These are phyloP conservation scores for Isabelozyma gotoi DNA, from an alignment of 805 yeast genomes.

Conservation along the genomic window DNA sequence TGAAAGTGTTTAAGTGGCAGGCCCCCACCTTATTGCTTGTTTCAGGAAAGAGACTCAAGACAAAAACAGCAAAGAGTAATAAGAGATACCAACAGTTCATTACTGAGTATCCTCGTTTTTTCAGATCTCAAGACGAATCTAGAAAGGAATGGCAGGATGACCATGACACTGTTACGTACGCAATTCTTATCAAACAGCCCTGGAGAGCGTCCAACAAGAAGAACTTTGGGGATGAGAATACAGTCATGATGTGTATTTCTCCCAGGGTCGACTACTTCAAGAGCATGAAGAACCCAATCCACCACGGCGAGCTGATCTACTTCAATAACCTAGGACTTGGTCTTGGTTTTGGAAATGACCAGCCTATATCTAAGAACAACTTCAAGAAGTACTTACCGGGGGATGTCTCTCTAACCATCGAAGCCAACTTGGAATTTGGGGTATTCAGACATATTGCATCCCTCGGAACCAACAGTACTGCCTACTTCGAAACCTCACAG, in stretches of 20 bases:
- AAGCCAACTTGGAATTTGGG: slow-evolving; percentile 76
- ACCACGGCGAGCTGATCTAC: slow-evolving; percentile 46
- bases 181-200: slow-evolving; percentile 63
- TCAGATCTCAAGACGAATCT: slow-evolving; percentile 23
- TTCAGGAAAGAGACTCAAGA: slow-evolving; percentile 56
- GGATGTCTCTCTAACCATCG: slow-evolving; percentile 76
- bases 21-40: slow-evolving; percentile 78
- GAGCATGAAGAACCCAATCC: slow-evolving; percentile 28
- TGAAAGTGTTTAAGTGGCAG: slow-evolving; percentile 83
- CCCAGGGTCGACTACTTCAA: slow-evolving; percentile 61
- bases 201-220: slow-evolving; percentile 77
- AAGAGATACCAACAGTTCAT: slow-evolving; percentile 53
- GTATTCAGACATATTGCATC: slow-evolving; percentile 67
- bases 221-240: slow-evolving; percentile 63
- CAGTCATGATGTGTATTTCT: slow-evolving; percentile 62
- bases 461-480: slow-evolving; percentile 14
- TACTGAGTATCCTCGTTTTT: slow-evolving; percentile 43
- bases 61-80: slow-evolving; percentile 32
- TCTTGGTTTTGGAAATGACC: slow-evolving; percentile 74
- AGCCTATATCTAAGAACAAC: slow-evolving; percentile 55
- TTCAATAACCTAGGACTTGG: slow-evolving; percentile 79
- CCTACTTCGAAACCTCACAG: slow-evolving; percentile 25
- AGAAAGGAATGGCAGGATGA: slow-evolving; percentile 36
- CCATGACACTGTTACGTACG: slow-evolving; percentile 53
- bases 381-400: slow-evolving; percentile 60